Percentiles rank a stretch among this genome's conserved stretches.
Conservation (phyloP, 345 rosid genomes). For the Ceriops decandra region DNA sequence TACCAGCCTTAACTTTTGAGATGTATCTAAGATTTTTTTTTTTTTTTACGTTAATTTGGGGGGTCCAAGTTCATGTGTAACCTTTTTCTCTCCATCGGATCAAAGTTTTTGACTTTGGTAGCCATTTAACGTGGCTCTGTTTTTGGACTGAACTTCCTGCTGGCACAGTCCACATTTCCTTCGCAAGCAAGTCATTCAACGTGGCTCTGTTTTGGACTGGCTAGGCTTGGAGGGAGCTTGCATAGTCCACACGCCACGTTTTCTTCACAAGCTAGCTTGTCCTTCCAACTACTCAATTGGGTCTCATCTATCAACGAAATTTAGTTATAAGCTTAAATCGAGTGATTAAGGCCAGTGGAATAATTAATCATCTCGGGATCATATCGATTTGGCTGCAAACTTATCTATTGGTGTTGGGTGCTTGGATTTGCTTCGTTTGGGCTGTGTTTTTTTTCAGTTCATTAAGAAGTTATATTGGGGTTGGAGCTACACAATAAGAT, state of each 20-base stretch:
- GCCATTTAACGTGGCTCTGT: background rate
- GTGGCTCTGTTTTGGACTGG: background rate
- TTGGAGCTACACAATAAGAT: no score
- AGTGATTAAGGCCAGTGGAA: background rate
- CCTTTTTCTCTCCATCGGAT: background rate
- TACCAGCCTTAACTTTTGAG: no score
- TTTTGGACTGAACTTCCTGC: background rate
- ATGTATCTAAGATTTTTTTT: no score
- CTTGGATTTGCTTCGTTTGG: no score
- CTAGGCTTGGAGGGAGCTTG: background rate
- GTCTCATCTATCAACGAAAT: background rate
- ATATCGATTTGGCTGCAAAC: background rate
- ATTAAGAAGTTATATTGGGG: no score
- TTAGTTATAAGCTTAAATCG: background rate
- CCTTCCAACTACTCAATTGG: background rate
- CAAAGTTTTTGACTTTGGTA: background rate
- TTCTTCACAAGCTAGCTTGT: no score
- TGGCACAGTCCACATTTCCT: no score
- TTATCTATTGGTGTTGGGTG: background rate
- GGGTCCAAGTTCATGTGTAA: no score
- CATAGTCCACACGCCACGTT: background rate
- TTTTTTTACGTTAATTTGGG: no score
- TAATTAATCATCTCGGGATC: background rate
- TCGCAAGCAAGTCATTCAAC: slow-evolving; percentile 1
- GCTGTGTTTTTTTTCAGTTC: no score